Base-by-base conservation (phyloP, 2,329 filamentous ascomycete genomes). In the Fusarium palustre region DNA sequence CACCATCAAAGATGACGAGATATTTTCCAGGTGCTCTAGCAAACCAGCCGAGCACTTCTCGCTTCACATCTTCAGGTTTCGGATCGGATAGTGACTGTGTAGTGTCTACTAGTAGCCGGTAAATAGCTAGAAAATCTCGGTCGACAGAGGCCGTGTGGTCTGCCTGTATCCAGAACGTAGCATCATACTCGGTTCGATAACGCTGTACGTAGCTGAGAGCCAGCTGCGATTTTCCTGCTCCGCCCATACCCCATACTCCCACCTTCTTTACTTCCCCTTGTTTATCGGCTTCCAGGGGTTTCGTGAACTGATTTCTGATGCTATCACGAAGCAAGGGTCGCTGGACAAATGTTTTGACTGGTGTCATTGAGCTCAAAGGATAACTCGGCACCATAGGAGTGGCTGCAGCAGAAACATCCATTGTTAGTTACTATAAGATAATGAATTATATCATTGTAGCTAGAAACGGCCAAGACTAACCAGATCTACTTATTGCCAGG, bases 341-440 rank as follows among this genome's bases (percentile, higher is more conserved):
- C 30, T 48, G 30, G 25, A 48, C 45, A 48, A 48, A 48, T 34
- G 45, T 48, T 20, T 48, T 48, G 0, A 48, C 45, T 24, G 45
- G 45, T 48, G 45, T 18, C 11, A 48, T 48, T 34, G 45, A 48
- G 45, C 30, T 48, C n/a, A 48, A 48, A 48, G 45, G 45, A 48
- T 48, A 48, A 28, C 45, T 48, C 25, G n/a, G 13, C 45, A 34
- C 30, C 7, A n/a, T 20, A 11, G 1, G 13, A 18, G 28, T n/a
- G 45, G 45, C 45, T 48, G 5, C 30, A 48, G 45, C 11, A 33
- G n/a, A 48, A 12, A 20, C 7, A 18, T 20, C 18, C 20, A 48
- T 9, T 34, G 13, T 48, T 13, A 24, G 45, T 34, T 2, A 34
- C 20, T 34, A 18, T 7, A 48, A 34, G 3, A 34, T 48, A 34